phyloP scores from a whole-genome alignment of 148 eudicot species.

The Tetragonia tetragonoides region DNA sequence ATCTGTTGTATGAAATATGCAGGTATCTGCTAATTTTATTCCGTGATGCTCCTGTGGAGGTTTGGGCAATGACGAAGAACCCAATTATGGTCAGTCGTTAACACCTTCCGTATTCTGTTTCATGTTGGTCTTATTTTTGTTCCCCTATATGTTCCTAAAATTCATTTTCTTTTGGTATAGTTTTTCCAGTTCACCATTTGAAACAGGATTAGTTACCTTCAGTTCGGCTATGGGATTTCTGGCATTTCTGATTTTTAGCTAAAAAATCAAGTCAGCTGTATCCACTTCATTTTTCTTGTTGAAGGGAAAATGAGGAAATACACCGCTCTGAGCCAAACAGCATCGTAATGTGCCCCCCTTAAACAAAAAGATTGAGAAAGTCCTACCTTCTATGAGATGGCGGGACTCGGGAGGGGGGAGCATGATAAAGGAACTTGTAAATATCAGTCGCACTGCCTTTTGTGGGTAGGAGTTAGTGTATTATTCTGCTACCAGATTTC shows the following conservation, averaged over 20 bases:
- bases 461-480: neutral
- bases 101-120: constrained; percentile 15
- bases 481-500: neutral
- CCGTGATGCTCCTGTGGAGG: constrained; percentile 99
- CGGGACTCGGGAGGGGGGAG: neutral
- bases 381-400: neutral
- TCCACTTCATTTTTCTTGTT: neutral
- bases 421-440: neutral
- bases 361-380: neutral
- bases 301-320: neutral
- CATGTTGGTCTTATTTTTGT: neutral
- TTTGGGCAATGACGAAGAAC: constrained; percentile 99
- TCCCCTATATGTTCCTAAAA: neutral
- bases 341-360: too few relatives aligned
- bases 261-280: neutral
- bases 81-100: constrained; percentile 83
- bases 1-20: constrained; percentile 24
- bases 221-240: neutral
- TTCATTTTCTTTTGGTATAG: neutral
- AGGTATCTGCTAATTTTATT: constrained; percentile 91
- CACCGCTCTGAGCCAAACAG: too few relatives aligned
- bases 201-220: neutral
- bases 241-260: neutral
- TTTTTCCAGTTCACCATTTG: neutral
- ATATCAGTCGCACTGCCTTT: neutral